Evolutionary conservation across 2,329 filamentous ascomycete genomes (phyloP).

Genomic region (Exophiala oligosperma): DNA sequence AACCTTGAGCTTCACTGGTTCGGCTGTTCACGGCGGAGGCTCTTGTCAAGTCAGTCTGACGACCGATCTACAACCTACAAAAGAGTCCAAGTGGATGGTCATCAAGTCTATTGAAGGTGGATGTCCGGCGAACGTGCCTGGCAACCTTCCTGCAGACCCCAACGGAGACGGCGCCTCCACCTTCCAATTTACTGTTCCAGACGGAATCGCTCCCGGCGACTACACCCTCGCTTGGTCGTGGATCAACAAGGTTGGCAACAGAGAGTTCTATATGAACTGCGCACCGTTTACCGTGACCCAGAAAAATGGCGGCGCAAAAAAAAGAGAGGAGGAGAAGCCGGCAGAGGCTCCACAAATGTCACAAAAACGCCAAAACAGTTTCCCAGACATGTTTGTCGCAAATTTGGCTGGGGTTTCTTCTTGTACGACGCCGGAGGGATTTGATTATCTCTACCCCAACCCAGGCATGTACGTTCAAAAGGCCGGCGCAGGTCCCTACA

Average conservation of each 20-base stretch:
- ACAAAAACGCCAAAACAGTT: constrained; percentile 40
- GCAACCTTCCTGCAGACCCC: constrained; percentile 59
- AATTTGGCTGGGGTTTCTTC: constrained; percentile 54
- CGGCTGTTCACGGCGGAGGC: constrained; percentile 83
- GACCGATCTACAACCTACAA: constrained; percentile 69
- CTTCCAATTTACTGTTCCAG: constrained; percentile 72
- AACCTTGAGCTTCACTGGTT: constrained; percentile 65
- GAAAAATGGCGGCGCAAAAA: constrained; percentile 29
- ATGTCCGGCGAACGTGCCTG: constrained; percentile 66
- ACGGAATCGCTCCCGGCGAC: constrained; percentile 69
- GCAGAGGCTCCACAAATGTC: constrained; percentile 14
- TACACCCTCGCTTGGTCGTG: constrained; percentile 89
- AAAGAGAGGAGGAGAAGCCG: too few relatives aligned
- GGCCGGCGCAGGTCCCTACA: constrained; percentile 24
- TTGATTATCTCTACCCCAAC: constrained; percentile 67
- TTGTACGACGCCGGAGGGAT: constrained; percentile 56
- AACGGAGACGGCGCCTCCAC: constrained; percentile 49
- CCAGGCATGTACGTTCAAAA: constrained; percentile 60
- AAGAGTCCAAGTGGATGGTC: constrained; percentile 75
- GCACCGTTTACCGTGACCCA: constrained; percentile 68
- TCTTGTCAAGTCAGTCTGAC: constrained; percentile 89
- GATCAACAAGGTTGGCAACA: constrained; percentile 90
- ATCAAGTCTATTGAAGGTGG: constrained; percentile 86
- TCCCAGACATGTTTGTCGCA: constrained; percentile 74
- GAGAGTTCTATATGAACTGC: constrained; percentile 98